phyloP scores from a whole-genome alignment of 1,284 basidiomycete genomes.

The Taiwanofungus camphoratus region DNA sequence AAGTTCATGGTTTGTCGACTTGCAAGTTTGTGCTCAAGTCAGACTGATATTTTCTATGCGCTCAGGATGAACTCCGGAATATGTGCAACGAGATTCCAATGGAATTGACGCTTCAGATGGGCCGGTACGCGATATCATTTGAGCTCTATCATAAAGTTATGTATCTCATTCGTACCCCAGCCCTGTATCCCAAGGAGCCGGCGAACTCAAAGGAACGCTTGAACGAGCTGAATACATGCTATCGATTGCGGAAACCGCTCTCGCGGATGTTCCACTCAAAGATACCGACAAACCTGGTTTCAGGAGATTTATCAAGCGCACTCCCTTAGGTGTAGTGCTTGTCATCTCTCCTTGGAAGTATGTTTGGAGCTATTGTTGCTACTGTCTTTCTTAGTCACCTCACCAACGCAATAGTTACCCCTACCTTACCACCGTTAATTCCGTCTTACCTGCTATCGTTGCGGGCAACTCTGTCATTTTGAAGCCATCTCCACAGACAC shows the following conservation, averaged over 20 bases:
- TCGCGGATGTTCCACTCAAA: conserved; percentile 71
- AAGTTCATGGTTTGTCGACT: conserved; percentile 63
- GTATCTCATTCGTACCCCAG: conserved; percentile 32
- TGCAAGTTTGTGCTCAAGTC: not conserved
- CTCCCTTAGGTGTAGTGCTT: conserved; percentile 84
- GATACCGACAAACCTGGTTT: conserved; percentile 81
- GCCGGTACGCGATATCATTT: conserved; percentile 43
- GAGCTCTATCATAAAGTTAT: not conserved
- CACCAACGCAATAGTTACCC: conserved; percentile 76
- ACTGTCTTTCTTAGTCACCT: not conserved
- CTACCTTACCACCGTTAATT: conserved; percentile 85
- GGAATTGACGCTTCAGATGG: conserved; percentile 80
- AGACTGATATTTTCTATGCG: not conserved
- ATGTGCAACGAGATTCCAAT: conserved; percentile 64
- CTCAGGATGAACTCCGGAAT: conserved; percentile 70
- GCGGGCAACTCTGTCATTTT: conserved; percentile 87
- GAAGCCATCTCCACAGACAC: conserved; percentile 95
- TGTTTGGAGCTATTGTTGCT: conserved; percentile 21
- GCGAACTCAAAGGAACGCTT: conserved; percentile 79
- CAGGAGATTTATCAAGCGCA: conserved; percentile 75
- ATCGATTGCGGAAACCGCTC: conserved; percentile 71
- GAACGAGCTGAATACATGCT: conserved; percentile 83
- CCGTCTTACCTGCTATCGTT: conserved; percentile 83
- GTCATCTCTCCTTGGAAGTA: conserved; percentile 91
- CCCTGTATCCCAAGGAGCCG: conserved; percentile 69